Evolutionary conservation across 352 stramenopile species (phyloP).

Genomic region (Pythium folliculosum): DNA sequence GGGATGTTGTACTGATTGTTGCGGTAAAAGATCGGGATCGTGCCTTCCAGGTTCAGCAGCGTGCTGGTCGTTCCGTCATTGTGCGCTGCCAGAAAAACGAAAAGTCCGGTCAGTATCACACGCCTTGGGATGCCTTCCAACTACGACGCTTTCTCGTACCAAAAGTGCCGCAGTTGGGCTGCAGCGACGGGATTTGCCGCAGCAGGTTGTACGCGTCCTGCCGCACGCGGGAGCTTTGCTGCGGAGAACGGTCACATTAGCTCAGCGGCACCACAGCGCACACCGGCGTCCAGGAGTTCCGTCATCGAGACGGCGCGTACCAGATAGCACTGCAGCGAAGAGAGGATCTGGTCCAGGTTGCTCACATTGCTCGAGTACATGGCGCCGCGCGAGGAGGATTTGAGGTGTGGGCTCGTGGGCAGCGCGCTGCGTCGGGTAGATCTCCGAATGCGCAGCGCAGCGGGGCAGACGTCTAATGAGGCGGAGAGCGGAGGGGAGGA

Average conservation of each 20-base stretch:
- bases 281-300: too few relatives aligned
- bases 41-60: constrained; percentile 82
- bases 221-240: constrained; percentile 85
- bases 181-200: constrained; percentile 82
- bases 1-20: constrained; percentile 92
- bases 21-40: constrained; percentile 91
- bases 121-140: too few relatives aligned
- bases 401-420: neutral
- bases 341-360: constrained; percentile 88
- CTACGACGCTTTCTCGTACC: constrained; percentile 31
- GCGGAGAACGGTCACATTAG: too few relatives aligned
- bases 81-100: constrained; percentile 43
- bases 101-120: too few relatives aligned
- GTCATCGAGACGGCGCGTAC: constrained; percentile 34
- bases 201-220: constrained; percentile 86
- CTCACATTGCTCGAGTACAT: constrained; percentile 88
- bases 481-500: neutral
- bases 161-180: constrained; percentile 85
- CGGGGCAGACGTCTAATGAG: neutral
- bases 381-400: constrained; percentile 4
- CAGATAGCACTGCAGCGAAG: constrained; percentile 81
- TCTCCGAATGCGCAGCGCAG: neutral
- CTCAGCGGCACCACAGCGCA: too few relatives aligned
- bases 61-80: constrained; percentile 88
- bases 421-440: neutral